Evolutionary conservation across 441 rosid genomes (phyloP).

Genomic region (Euphorbia celastroides): DNA sequence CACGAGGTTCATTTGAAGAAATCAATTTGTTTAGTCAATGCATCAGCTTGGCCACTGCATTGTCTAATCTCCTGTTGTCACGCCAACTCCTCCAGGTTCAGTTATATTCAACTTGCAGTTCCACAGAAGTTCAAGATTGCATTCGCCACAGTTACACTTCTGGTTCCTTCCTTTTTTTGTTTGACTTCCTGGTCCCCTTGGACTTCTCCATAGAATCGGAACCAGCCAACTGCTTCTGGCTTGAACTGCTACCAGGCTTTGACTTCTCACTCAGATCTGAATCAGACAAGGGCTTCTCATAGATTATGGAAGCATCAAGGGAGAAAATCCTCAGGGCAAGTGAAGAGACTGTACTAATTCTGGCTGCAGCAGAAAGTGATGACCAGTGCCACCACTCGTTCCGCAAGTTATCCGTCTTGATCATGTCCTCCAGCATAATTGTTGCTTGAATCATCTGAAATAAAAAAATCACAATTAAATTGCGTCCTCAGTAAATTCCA

Average conservation of each 20-base stretch:
- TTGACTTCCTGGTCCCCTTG: slow-evolving; percentile 58
- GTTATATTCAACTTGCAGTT: slow-evolving; percentile 10
- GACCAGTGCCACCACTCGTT: slow-evolving; percentile 99
- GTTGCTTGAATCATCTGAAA: slow-evolving; percentile 93
- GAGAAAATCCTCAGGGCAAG: slow-evolving; percentile 80
- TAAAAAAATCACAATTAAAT: background rate
- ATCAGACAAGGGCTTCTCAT: slow-evolving; percentile 39
- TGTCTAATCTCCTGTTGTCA: slow-evolving; percentile 3
- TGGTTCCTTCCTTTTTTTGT: slow-evolving; percentile 89
- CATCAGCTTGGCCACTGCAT: slow-evolving; percentile 9
- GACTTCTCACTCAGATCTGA: slow-evolving; percentile 37
- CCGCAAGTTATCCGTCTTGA: slow-evolving; percentile 66
- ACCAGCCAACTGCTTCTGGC: slow-evolving; percentile 33
- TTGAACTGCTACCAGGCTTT: slow-evolving; percentile 31
- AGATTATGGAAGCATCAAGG: slow-evolving; percentile 78
- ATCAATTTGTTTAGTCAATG: background rate
- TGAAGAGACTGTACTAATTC: slow-evolving; percentile 69
- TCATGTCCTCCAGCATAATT: slow-evolving; percentile 81
- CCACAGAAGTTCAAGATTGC: slow-evolving; percentile 1
- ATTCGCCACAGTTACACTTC: slow-evolving; percentile 38
- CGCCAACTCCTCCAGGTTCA: slow-evolving; percentile 7
- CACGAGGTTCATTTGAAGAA: background rate
- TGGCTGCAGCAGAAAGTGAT: slow-evolving; percentile 88
- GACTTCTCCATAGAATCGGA: slow-evolving; percentile 54
- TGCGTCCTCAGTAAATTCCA: slow-evolving; percentile 3